phyloP scores from a whole-genome alignment of 1,284 basidiomycete genomes.

The Phellinidium pouzarii region DNA sequence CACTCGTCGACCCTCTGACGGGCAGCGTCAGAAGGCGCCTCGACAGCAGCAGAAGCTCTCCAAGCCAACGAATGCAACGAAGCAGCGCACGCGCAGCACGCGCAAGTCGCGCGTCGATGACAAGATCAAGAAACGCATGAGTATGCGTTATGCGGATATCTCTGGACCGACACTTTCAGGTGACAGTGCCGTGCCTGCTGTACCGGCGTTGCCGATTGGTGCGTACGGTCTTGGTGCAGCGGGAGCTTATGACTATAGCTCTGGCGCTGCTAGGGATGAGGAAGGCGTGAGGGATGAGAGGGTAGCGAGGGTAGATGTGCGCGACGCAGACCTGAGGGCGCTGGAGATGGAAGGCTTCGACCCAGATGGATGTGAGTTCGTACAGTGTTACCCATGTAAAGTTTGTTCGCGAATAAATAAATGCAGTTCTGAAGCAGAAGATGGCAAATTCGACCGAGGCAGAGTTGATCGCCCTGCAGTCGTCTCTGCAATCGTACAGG shows the following conservation, averaged over 20 bases:
- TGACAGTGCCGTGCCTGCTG: slow-evolving; percentile 40
- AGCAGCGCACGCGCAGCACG: slow-evolving; percentile 25
- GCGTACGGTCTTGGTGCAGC: slow-evolving; percentile 27
- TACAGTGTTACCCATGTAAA: background rate
- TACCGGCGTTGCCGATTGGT: slow-evolving; percentile 53
- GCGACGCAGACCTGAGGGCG: slow-evolving; percentile 50
- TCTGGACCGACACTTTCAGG: slow-evolving; percentile 46
- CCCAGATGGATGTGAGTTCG: slow-evolving; percentile 67
- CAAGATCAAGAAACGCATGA: slow-evolving; percentile 91
- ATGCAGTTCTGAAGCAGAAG: slow-evolving; percentile 63
- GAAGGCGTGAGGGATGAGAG: slow-evolving; percentile 37
- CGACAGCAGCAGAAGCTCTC: slow-evolving; percentile 32
- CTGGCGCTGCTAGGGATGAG: slow-evolving; percentile 29
- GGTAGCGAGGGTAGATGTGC: slow-evolving; percentile 39
- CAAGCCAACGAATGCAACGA: slow-evolving; percentile 31
- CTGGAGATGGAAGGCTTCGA: slow-evolving; percentile 75
- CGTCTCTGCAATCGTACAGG: slow-evolving; percentile 56
- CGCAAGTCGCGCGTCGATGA: slow-evolving; percentile 79
- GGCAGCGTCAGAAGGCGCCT: slow-evolving; percentile 24
- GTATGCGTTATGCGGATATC: slow-evolving; percentile 82
- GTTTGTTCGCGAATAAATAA: background rate
- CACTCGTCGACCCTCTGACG: slow-evolving; percentile 46
- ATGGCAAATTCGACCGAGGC: slow-evolving; percentile 77
- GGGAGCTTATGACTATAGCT: background rate
- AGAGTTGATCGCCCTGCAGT: slow-evolving; percentile 67